phyloP scores from a whole-genome alignment of 78 protist species.

The Tieghemostelium lacteum region DNA sequence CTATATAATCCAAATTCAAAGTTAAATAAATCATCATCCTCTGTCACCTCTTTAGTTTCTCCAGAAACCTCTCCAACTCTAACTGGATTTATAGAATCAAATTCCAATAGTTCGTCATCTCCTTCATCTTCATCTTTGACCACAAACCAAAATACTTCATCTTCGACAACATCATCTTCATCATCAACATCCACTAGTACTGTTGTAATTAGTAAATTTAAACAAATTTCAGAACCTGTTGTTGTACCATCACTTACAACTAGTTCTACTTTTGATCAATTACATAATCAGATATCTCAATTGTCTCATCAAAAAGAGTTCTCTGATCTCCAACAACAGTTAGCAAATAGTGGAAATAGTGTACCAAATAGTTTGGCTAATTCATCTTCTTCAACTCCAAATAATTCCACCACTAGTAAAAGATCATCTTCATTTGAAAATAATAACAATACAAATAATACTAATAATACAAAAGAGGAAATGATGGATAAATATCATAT shows the following conservation, averaged over 20 bases:
- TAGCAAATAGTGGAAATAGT: constrained; percentile 5
- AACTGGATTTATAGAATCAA: background rate
- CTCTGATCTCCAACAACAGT: constrained; percentile 6
- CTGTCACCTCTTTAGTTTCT: constrained; percentile 46
- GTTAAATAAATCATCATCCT: background rate
- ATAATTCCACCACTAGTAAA: background rate
- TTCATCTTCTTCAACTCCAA: background rate
- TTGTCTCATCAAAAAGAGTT: constrained; percentile 25
- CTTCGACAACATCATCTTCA: background rate
- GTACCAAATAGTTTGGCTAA: background rate
- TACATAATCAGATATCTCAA: constrained; percentile 8
- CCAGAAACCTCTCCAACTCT: constrained; percentile 57
- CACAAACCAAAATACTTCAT: background rate
- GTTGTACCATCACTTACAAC: background rate
- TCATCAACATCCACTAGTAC: background rate
- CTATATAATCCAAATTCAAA: background rate
- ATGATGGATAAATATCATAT: background rate
- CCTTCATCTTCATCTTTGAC: background rate
- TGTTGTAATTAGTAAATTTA: background rate
- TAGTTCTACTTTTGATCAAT: constrained; percentile 29
- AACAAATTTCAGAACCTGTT: background rate
- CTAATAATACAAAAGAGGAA: background rate
- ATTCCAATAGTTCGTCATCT: background rate
- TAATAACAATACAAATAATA: constrained; percentile 21
- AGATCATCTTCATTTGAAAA: background rate